Evolutionary conservation across 2,329 filamentous ascomycete genomes (phyloP).

Genomic region (Parastagonospora nodorum): DNA sequence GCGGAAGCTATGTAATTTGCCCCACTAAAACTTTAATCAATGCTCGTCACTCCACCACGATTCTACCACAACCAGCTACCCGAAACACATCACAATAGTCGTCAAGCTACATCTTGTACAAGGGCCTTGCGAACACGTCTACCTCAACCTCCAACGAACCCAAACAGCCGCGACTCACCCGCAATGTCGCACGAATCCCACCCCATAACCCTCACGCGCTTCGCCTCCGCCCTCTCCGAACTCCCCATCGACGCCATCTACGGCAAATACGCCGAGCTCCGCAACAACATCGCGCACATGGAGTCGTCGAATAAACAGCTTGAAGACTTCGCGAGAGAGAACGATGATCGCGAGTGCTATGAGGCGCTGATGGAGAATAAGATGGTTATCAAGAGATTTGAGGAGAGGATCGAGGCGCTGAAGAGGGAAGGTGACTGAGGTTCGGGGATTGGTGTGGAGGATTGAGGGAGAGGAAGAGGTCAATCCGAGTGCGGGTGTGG

Average conservation of each 20-base stretch:
- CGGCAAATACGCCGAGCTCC: conserved; percentile 75
- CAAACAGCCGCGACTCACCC: background rate
- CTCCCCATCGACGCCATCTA: conserved; percentile 70
- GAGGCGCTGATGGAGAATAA: conserved; percentile 77
- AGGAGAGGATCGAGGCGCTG: conserved; percentile 67
- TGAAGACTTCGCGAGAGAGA: conserved; percentile 59
- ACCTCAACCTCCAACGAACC: background rate
- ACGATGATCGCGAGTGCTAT: conserved; percentile 71
- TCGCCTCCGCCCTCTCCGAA: conserved; percentile 69
- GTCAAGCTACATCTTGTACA: no score
- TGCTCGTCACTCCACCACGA: no score
- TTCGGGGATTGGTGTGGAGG: conserved; percentile 60
- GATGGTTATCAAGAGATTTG: conserved; percentile 69
- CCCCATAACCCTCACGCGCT: conserved; percentile 67
- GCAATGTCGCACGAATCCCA: conserved; percentile 66
- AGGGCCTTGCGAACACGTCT: no score
- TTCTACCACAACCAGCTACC: no score
- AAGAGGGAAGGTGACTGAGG: conserved; percentile 70
- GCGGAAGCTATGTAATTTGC: no score
- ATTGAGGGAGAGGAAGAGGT: conserved; percentile 25
- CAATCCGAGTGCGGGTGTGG: conserved; percentile 9
- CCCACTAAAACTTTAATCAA: no score
- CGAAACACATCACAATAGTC: no score
- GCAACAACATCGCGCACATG: conserved; percentile 75
- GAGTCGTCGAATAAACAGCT: conserved; percentile 76